These are phyloP conservation scores for Azolla pinnata DNA, from an alignment of 75 land plant species.

Conservation along the genomic window DNA sequence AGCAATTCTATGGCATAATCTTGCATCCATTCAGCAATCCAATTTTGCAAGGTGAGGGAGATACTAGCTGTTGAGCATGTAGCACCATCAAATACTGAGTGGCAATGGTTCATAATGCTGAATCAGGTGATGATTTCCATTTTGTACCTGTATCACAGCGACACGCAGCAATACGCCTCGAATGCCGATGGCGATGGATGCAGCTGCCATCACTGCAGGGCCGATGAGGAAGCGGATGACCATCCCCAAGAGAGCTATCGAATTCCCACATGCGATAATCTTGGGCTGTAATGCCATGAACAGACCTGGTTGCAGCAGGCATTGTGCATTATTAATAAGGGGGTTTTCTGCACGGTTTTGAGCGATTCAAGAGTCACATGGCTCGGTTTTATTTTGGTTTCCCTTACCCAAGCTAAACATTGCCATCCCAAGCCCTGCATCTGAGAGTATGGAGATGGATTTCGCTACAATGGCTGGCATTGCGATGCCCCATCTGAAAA, in stretches of 20 bases:
- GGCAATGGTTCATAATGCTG: background rate
- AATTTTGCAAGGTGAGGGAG: no score
- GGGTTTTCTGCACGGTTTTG: no score
- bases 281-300: slow-evolving; percentile 83
- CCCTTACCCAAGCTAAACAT: slow-evolving; percentile 83
- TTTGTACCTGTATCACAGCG: slow-evolving; percentile 74
- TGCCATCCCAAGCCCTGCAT: slow-evolving; percentile 93
- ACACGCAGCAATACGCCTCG: slow-evolving; percentile 55
- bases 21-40: no score
- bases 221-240: slow-evolving; percentile 71
- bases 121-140: no score
- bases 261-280: slow-evolving; percentile 76
- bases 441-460: slow-evolving; percentile 78
- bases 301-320: no score
- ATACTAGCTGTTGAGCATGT: no score
- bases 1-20: no score
- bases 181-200: slow-evolving; percentile 64
- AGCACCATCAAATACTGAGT: background rate
- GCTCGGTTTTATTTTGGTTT: no score
- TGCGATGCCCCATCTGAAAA: slow-evolving; percentile 57
- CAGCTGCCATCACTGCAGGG: slow-evolving; percentile 86
- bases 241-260: slow-evolving; percentile 59
- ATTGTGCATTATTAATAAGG: no score
- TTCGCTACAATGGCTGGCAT: slow-evolving; percentile 66
- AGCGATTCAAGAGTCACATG: no score